phyloP scores from a whole-genome alignment of 352 stramenopile genomes.

The Globisporangium acanthophoron region DNA sequence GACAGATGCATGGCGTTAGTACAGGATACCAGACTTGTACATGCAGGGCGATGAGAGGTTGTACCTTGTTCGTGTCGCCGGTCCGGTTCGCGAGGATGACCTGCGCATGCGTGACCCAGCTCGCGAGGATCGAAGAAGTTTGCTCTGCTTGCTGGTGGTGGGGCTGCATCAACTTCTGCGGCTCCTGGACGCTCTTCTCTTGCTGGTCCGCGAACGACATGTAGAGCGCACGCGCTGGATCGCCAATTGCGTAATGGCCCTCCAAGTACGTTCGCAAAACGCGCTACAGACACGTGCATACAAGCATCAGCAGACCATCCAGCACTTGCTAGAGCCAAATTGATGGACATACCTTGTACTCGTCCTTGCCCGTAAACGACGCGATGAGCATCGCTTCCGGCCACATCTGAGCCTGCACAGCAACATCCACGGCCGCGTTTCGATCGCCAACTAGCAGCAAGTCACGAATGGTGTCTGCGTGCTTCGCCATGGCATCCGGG shows the following conservation, averaged over 20 bases:
- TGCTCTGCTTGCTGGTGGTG: slow-evolving; percentile 21
- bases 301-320: neutral
- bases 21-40: neutral
- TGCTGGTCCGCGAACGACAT: slow-evolving; percentile 81
- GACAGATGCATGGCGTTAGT: too few species aligned
- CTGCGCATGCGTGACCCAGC: slow-evolving; percentile 76
- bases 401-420: slow-evolving; percentile 82
- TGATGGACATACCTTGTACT: slow-evolving; percentile 51
- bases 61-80: slow-evolving; percentile 68
- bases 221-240: slow-evolving; percentile 74
- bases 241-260: slow-evolving; percentile 66
- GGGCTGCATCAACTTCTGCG: slow-evolving; percentile 54
- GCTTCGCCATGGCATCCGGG: slow-evolving; percentile 37
- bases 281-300: slow-evolving; percentile 20
- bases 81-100: slow-evolving; percentile 79
- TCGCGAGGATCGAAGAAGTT: slow-evolving; percentile 52
- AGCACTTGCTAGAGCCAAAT: neutral
- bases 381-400: slow-evolving; percentile 84
- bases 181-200: slow-evolving; percentile 81
- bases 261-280: slow-evolving; percentile 74
- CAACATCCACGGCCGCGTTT: slow-evolving; percentile 66
- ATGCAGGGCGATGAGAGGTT: neutral
- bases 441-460: slow-evolving; percentile 72
- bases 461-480: slow-evolving; percentile 55
- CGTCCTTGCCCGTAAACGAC: slow-evolving; percentile 80